Evolutionary conservation across 2,329 filamentous ascomycete species (phyloP), one percentile per base, ranked within the genome.

Genomic region (Ophiosphaerella narmari): DNA sequence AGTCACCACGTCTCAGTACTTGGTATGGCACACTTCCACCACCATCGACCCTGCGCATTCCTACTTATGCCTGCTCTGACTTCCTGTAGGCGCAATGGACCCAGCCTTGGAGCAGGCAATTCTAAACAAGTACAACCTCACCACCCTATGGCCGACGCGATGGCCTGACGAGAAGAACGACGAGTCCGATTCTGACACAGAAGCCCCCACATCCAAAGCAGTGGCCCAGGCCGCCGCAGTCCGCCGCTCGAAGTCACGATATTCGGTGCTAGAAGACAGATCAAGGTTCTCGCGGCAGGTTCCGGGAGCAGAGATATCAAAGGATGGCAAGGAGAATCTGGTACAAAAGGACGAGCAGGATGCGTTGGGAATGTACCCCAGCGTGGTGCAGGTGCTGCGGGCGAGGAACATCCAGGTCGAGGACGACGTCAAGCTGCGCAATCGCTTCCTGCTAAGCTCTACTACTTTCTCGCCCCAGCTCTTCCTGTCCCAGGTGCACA

Each of bases 311-410:
- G 85, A 91, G 69, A 86, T 82, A 66, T 84, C 83, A 2, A 83
- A 82, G 42, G 83, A 85, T 66, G 87, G 87, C 26, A 80, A 87
- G 39, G 88, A 89, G 57, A 94, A 86, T 62, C 75, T 93, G 53
- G 89, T 96, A 26, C 90, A 94, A 68, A 89, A 89, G 69, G 94
- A 99, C 70, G 95, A 99, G 73, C 84, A 90, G 2, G 94, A 99
- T 75, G 91, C 94, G 4, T 75, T 99, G 45, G 94, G 94, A n/a
- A 86, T 86, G 44, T 86, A 88, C 1, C 88, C 93, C 48, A 97
- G 91, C 68, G 92, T 99, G 7, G 86, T 97, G 45, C 82, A 87
- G 62, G 85, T 90, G 33, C 76, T 99, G 64, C 87, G 88, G 67
- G 83, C 87, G 58, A 79, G 88, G 55, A 91, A 91, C 2, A 73